Base-by-base conservation (phyloP, 306 rosid genomes). In the Trifolium fragiferum region DNA sequence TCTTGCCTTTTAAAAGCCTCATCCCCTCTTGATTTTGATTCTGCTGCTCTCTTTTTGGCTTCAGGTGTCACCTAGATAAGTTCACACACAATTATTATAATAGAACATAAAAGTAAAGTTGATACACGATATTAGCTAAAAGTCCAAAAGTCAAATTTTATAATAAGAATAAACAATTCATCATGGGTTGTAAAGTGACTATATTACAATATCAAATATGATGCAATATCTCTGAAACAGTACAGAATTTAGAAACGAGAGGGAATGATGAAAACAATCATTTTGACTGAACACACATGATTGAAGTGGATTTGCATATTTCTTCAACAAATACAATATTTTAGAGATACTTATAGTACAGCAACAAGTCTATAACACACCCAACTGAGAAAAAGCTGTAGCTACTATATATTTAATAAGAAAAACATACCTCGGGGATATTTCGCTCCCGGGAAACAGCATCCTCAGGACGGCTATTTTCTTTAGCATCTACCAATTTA, bases 1-100 rank as follows among this genome's bases (percentile, higher is more conserved):
- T 95, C 97, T 67, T 89, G 81, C 66, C 83, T 78, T 23, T 83
- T 78, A 85, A 90, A 95, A 81, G 99, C 97, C 73, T 95, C 98
- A 1, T 85, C 88, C 51, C 92, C 99, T 87, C 98, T 87, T 30
- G 88, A 74, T 88, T 95, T 95, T 79, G 96, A 95, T 82, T 92
- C 98, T 35, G 92, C 92, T 63, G 98, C 98, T 84, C 87, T 86
- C 86, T 82, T 87, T 83, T 90, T 90, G 53, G 87, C 89, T 82
- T 92, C 98, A 61, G 92, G 90, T 21, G 91, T 3, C 74, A 92
- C 96, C 99, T 95, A 80, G 73, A 82, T 13, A 68, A 59, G 72
- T 77, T 63, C 41, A 69, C 10, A 71, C 71, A 82, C 69, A 47
- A 57, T 70, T 63, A 57, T 70, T 67, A 77, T 54, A 46, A 51